Percentiles rank a stretch among this genome's conserved stretches.
Evolutionary conservation across 331 rosid species (phyloP).

Genomic region (Rosa hybrid): DNA sequence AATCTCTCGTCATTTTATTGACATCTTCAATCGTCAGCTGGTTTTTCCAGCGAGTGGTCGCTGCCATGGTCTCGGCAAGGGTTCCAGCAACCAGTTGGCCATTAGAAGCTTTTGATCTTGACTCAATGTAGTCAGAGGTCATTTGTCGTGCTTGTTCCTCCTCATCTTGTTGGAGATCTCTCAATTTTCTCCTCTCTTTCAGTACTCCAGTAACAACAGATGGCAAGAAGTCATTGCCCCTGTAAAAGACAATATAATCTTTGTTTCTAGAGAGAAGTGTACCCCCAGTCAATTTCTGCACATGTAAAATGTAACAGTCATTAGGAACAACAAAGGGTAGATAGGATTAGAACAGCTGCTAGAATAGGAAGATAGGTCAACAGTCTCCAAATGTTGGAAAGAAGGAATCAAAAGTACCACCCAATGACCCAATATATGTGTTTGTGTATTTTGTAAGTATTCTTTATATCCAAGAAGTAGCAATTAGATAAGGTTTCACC

Average conservation of each 20-base stretch:
- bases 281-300: slow-evolving; percentile 91
- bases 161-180: slow-evolving; percentile 67
- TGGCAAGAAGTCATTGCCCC: slow-evolving; percentile 95
- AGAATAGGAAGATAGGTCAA: slow-evolving; percentile 8
- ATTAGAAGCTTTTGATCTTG: slow-evolving; percentile 44
- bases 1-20: slow-evolving; percentile 68
- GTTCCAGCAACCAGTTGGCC: slow-evolving; percentile 76
- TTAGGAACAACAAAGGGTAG: slow-evolving; percentile 23
- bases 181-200: slow-evolving; percentile 62
- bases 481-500: slow-evolving; percentile 43
- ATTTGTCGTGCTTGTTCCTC: slow-evolving; percentile 71
- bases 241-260: slow-evolving; percentile 77
- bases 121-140: slow-evolving; percentile 43
- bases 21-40: slow-evolving; percentile 56
- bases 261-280: slow-evolving; percentile 91
- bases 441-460: not conserved
- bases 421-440: not conserved
- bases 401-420: slow-evolving; percentile 3
- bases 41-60: slow-evolving; percentile 82
- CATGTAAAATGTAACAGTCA: slow-evolving; percentile 33
- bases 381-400: slow-evolving; percentile 17
- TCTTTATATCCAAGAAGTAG: slow-evolving; percentile 17
- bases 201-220: slow-evolving; percentile 55
- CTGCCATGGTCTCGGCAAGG: slow-evolving; percentile 87
- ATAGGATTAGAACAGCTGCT: slow-evolving; percentile 6